Base-by-base conservation (phyloP, 345 rosid genomes). In the Noccaea bulbosa region DNA sequence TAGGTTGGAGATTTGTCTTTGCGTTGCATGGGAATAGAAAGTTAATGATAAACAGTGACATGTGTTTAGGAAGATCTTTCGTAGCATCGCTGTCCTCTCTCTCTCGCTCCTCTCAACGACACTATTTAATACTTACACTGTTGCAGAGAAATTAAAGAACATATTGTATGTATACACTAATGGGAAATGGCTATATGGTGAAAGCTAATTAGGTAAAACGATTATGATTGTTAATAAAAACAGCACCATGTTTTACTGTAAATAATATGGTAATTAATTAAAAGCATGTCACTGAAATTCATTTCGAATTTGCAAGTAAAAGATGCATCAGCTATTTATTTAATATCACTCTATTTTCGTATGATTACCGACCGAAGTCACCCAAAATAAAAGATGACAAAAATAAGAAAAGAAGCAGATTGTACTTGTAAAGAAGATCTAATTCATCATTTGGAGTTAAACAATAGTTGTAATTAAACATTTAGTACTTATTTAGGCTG, bases 51-150 rank as follows among this genome's bases (percentile, higher is more conserved):
- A 65, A 65, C 35, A 72, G 65, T 46, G 71, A 65, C 65, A 65
- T 56, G 77, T 65, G 77, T 47, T 72, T 45, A 53, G 52, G 24
- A 72, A 35, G 70, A 63, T 55, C 71, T 65, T 65, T 73, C 27
- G 60, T 65, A 65, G 51, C 71, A 65, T 65, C 66, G 65, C 45
- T 73, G 58, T 73, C 71, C 11, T 54, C 40, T 65, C 65, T 30
- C 4, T 17, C n/a, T 44, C 45, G 7, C 45, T 50, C 27, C 41
- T 52, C 27, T 72, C 57, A 20, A 72, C 43, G 66, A 39, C 60
- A 65, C 14, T 48, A 65, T 56, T 56, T 56, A 73, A 65, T 73
- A 65, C 40, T 38, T 65, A 24, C 59, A 65, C 51, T 43, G 65
- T 47, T 34, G 71, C 44, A 38, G 12, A 49, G 5, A n/a, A 39